Conservation (phyloP, 495 filamentous ascomycete genomes). For the Elasticomyces elasticus region DNA sequence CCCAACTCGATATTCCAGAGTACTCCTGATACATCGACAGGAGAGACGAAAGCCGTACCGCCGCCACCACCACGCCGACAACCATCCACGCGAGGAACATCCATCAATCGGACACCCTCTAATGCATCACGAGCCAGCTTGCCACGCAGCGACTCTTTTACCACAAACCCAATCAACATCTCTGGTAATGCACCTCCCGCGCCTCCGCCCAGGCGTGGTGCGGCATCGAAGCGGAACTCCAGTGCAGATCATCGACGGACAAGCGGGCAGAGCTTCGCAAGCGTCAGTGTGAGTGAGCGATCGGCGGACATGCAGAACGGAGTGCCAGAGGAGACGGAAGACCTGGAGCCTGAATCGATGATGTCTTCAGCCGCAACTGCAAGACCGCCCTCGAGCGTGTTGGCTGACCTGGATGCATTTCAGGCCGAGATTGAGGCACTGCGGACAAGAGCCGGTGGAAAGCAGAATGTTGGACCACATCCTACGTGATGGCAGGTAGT, state of each 20-base stretch:
- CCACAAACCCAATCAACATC: no score
- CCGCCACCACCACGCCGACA: constrained; percentile 25
- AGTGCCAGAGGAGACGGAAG: constrained; percentile 3
- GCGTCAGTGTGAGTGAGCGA: constrained; percentile 3
- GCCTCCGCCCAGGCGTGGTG: constrained; percentile 7
- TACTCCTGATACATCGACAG: neutral
- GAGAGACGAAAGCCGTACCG: constrained; percentile 10
- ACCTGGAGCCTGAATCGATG: neutral
- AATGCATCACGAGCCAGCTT: constrained; percentile 8
- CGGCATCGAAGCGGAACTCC: constrained; percentile 1
- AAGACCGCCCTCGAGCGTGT: constrained; percentile 4
- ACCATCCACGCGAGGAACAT: neutral
- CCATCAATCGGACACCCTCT: constrained; percentile 5
- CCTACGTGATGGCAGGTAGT: no score
- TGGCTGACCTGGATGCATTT: constrained; percentile 30
- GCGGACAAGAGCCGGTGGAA: constrained; percentile 12
- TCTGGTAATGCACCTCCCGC: constrained; percentile 6
- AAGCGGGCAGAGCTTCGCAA: constrained; percentile 13
- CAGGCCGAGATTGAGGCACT: constrained; percentile 33
- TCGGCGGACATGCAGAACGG: neutral
- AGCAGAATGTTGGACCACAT: no score
- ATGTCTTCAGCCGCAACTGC: neutral
- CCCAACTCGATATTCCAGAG: constrained; percentile 1
- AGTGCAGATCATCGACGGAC: constrained; percentile 3
- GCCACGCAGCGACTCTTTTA: neutral